These are phyloP conservation scores for Suillus sp. DNA, from an alignment of 768 basidiomycete species.

Conservation along the genomic window DNA sequence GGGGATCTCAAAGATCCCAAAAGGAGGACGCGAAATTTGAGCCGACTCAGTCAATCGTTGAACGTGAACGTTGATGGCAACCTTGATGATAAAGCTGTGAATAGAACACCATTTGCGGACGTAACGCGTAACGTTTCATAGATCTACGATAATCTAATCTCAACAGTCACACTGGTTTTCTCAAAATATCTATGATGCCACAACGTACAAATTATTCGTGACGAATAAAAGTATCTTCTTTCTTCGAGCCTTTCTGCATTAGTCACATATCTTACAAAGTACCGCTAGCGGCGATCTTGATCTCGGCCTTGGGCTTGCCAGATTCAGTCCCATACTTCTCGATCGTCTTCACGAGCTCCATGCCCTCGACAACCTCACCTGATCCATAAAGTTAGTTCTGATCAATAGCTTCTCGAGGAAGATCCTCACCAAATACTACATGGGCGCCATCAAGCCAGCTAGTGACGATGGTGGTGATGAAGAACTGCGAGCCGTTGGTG, in stretches of 20 bases:
- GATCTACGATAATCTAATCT: neutral
- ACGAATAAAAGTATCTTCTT: slow-evolving; percentile 11
- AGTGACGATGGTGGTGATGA: slow-evolving; percentile 82
- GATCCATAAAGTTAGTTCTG: slow-evolving; percentile 1
- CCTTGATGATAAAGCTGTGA: neutral
- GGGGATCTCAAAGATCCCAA: neutral
- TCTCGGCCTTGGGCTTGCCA: slow-evolving; percentile 43
- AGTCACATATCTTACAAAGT: slow-evolving; percentile 27
- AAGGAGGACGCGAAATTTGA: neutral
- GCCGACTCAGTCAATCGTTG: too few species aligned
- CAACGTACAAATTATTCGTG: slow-evolving; percentile 12
- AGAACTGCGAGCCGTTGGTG: slow-evolving; percentile 92
- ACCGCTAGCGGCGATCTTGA: slow-evolving; percentile 59
- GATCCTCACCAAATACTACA: slow-evolving; percentile 76
- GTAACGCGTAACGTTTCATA: neutral
- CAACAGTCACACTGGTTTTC: neutral
- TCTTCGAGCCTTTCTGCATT: neutral
- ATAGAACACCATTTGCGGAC: neutral
- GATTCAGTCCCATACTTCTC: slow-evolving; percentile 41
- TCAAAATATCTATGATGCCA: slow-evolving; percentile 10
- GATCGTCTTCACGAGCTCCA: slow-evolving; percentile 52
- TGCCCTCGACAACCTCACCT: slow-evolving; percentile 70
- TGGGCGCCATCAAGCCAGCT: slow-evolving; percentile 82
- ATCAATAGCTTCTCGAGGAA: neutral
- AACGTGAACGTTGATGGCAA: neutral